Conservation (phyloP, 2,329 filamentous ascomycete species). For the Aureobasidium sp. region DNA sequence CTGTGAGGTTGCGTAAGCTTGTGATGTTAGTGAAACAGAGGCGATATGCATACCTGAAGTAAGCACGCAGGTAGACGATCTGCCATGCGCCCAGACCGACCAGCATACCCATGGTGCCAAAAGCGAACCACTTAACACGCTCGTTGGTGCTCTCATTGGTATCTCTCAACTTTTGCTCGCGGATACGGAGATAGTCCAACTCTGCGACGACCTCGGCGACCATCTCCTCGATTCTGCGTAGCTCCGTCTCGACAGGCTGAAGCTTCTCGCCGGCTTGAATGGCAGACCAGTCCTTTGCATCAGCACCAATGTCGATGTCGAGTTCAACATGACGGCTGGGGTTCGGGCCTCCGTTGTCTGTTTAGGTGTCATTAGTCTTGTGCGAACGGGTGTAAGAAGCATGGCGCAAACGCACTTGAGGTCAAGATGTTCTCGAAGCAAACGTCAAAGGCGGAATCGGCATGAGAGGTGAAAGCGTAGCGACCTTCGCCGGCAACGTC, state of each 20-base stretch:
- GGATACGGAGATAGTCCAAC: conserved; percentile 87
- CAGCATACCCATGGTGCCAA: conserved; percentile 86
- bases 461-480: conserved; percentile 88
- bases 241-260: conserved; percentile 91
- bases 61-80: conserved; percentile 93
- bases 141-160: conserved; percentile 99
- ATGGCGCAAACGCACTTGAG: conserved; percentile 50
- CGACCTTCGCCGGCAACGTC: conserved; percentile 88
- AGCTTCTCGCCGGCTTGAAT: conserved; percentile 96
- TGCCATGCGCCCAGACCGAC: conserved; percentile 90
- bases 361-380: conserved; percentile 1
- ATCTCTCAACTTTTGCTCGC: conserved; percentile 93
- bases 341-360: conserved; percentile 35
- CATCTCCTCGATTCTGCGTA: conserved; percentile 86
- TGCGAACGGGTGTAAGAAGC: neutral
- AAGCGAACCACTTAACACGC: conserved; percentile 96
- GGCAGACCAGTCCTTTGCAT: conserved; percentile 96
- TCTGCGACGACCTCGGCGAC: conserved; percentile 81
- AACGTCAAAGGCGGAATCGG: conserved; percentile 88
- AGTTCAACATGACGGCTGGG: conserved; percentile 72
- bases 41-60: conserved; percentile 65
- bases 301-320: conserved; percentile 91
- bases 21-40: neutral
- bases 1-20: conserved; percentile 21
- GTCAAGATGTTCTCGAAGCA: conserved; percentile 85